Evolutionary conservation across 2,329 filamentous ascomycete genomes (phyloP), one percentile per base, ranked within the genome.

Genomic region (Diaporthe sp.): DNA sequence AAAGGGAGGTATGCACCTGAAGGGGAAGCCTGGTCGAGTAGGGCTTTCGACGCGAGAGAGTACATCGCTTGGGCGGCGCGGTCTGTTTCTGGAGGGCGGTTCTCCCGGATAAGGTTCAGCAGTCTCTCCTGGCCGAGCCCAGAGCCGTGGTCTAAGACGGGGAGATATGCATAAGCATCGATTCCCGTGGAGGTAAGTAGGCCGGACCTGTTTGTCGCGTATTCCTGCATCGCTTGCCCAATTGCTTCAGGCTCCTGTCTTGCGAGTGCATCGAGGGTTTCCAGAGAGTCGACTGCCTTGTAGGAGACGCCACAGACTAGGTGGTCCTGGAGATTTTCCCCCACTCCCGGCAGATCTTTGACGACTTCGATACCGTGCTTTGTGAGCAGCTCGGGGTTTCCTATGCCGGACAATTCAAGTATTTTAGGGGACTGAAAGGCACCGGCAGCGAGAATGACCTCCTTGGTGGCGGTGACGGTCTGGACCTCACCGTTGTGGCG

Each of bases 401-500:
- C 68, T 10, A 71, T 66, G 17, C 72, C 72, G 2, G 65, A 70
- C 0, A 70, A 30, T 22, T 70, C 66, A 3, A 74, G 72, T 1
- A 74, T 30, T 32, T 74, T 71, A 19, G 72, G 72, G 15, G 66
- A 71, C 35, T 74, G 53, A 3, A 74, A 27, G 22, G 72, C 35
- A 2, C 72, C 66, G 1, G 72, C 66, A 13, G 72, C n/a, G 39
- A 74, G 55, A 4, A 74, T 56, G 22, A 74, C 66, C n/a, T 74
- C 81, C 13, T 89, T 86, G 4, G 82, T 82, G 2, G 84, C 80
- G 44, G 85, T 75, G 10, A 72, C 27, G 9, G 12, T 9, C 13
- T 55, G 51, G 1, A 5, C 32, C 2, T 17, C 12, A 19, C 27
- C 27, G 7, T 55, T 9, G 12, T 32, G 27, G 27, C 13, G 32